Evolutionary conservation across 331 rosid genomes (phyloP).

Genomic region (Pyracantha coccinea): DNA sequence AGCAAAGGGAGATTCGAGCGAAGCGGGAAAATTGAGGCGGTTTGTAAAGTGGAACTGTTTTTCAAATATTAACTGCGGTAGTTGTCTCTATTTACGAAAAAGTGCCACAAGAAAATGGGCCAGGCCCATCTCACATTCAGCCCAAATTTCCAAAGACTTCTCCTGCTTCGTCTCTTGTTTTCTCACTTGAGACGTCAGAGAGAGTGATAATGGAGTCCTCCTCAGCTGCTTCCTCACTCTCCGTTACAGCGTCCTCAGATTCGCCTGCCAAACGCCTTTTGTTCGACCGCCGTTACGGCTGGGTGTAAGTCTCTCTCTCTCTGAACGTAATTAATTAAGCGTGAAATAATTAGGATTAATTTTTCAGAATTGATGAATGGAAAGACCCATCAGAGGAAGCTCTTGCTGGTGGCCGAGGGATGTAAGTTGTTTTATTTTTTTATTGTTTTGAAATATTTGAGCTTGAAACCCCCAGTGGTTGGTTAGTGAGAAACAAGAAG

Average conservation of each 20-base stretch:
- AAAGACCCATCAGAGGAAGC: slow-evolving; percentile 82
- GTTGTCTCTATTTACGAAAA: not conserved
- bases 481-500: not conserved
- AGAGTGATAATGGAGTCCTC: not conserved
- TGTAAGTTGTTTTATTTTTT: slow-evolving; percentile 31
- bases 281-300: slow-evolving; percentile 93
- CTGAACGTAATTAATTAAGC: not conserved
- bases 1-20: not conserved
- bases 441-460: not conserved
- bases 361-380: slow-evolving; percentile 83
- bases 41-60: not conserved
- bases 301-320: slow-evolving; percentile 53
- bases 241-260: slow-evolving; percentile 16
- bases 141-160: not conserved
- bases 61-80: not conserved
- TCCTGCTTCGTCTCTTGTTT: too few relatives aligned
- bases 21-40: slow-evolving; percentile 7
- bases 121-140: not conserved
- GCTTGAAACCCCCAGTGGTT: not conserved
- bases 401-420: slow-evolving; percentile 88
- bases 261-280: slow-evolving; percentile 53
- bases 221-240: slow-evolving; percentile 4
- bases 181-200: not conserved
- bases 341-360: not conserved
- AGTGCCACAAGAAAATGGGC: too few relatives aligned